Conservation (phyloP, 805 yeast genomes). For the Yarrowia sp. region DNA sequence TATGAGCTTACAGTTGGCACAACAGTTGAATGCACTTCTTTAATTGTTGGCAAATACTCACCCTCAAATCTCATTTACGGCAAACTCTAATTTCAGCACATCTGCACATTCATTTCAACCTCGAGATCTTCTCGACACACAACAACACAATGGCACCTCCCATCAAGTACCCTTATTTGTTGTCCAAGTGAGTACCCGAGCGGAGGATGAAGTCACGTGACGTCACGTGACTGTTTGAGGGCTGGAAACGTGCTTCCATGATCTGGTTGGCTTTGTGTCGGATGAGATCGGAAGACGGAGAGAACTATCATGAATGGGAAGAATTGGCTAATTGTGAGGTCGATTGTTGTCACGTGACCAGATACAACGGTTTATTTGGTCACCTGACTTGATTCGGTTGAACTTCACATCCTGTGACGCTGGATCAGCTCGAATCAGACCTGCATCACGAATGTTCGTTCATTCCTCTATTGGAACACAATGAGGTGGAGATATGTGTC, state of each 20-base stretch:
- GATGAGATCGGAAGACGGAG: too few species aligned
- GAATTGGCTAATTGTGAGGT: too few species aligned
- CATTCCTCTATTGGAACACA: too few species aligned
- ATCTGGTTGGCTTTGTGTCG: neutral
- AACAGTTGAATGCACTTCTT: too few species aligned
- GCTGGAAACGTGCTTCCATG: neutral
- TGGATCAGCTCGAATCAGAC: too few species aligned
- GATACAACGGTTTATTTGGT: neutral
- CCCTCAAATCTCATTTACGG: too few species aligned
- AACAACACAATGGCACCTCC: conserved; percentile 25
- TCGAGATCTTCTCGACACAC: conserved; percentile 4
- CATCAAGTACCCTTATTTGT: conserved; percentile 36
- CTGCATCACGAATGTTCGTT: too few species aligned
- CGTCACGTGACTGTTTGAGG: neutral
- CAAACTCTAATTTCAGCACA: neutral
- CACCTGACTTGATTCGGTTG: neutral
- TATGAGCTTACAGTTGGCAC: too few species aligned
- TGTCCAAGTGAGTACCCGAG: conserved; percentile 33
- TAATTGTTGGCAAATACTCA: too few species aligned
- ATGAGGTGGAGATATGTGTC: too few species aligned
- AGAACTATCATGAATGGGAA: neutral
- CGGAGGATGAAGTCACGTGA: neutral
- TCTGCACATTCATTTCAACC: neutral
- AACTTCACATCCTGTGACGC: neutral
- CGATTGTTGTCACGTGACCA: too few species aligned